Percentiles rank a stretch among this genome's conserved stretches.
Conservation (phyloP, 2,329 filamentous ascomycete genomes). For the Fusarium newnesense region DNA sequence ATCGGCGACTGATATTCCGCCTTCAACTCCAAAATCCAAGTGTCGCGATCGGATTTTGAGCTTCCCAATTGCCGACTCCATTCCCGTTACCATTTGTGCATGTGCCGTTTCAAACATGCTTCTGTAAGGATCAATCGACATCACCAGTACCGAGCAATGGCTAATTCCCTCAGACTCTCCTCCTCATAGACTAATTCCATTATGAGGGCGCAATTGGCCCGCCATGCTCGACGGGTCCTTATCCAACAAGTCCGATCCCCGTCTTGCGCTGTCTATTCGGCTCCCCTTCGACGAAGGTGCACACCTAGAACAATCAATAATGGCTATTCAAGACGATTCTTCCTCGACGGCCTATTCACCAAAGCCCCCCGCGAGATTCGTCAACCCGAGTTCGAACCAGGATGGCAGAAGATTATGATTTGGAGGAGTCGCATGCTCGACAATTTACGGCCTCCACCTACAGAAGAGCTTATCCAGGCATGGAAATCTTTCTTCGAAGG, state of each 20-base stretch:
- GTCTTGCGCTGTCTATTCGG: conserved; percentile 49
- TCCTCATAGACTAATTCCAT: conserved; percentile 46
- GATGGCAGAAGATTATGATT: conserved; percentile 77
- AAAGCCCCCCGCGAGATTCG: conserved; percentile 69
- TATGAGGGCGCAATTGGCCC: conserved; percentile 59
- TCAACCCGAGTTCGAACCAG: conserved; percentile 73
- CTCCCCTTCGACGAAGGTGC: conserved; percentile 43
- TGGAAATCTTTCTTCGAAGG: conserved; percentile 71
- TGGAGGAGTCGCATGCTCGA: conserved; percentile 72
- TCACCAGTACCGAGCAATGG: neutral
- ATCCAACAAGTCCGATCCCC: conserved; percentile 49
- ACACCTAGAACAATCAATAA: conserved; percentile 38
- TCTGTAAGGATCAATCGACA: conserved; percentile 22
- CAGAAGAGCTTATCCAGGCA: conserved; percentile 71
- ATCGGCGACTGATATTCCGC: conserved; percentile 25
- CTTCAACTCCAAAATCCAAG: conserved; percentile 40
- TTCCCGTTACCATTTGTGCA: conserved; percentile 18
- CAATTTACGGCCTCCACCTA: conserved; percentile 71
- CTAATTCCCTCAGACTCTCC: conserved; percentile 34
- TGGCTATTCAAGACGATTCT: conserved; percentile 52
- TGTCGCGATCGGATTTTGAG: conserved; percentile 37
- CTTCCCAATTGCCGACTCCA: conserved; percentile 30
- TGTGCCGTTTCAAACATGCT: conserved; percentile 41
- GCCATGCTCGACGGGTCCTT: conserved; percentile 56
- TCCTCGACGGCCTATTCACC: conserved; percentile 70